Percentiles rank a stretch among this genome's conserved stretches.
Conservation (phyloP, 2,329 filamentous ascomycete genomes). For the Arthrocladium fulminans region DNA sequence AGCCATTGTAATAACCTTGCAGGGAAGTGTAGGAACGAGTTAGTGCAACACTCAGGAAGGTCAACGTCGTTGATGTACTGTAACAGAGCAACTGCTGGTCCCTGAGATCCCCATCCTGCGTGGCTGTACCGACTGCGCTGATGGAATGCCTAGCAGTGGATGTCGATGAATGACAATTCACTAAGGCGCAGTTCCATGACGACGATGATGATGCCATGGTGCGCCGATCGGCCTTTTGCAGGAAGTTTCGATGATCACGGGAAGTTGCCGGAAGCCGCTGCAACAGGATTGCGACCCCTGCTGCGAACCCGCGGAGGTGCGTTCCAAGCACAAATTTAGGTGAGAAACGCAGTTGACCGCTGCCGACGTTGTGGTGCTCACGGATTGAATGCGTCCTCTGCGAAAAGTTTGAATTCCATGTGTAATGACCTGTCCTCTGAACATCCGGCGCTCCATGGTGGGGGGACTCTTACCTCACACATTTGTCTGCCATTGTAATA, state of each 20-base stretch:
- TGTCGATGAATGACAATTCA: background rate
- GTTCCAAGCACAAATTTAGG: background rate
- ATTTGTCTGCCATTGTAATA: too few species aligned
- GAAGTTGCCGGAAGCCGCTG: background rate
- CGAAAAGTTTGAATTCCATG: background rate
- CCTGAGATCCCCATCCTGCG: background rate
- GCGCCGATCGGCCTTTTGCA: background rate
- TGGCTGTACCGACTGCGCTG: background rate
- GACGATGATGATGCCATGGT: constrained; percentile 1
- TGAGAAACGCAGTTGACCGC: background rate
- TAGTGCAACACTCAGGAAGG: background rate
- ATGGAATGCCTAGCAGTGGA: background rate
- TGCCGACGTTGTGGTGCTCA: background rate
- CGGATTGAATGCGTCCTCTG: background rate
- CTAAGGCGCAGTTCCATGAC: background rate
- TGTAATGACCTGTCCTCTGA: background rate
- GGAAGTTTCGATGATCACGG: background rate
- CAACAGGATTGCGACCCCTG: constrained; percentile 1
- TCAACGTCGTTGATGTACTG: too few species aligned
- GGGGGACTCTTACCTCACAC: too few species aligned
- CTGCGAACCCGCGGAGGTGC: background rate
- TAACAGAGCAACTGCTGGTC: too few species aligned
- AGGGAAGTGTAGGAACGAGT: background rate
- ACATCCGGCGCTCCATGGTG: too few species aligned
- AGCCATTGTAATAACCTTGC: background rate